These are phyloP conservation scores for Crassisporium funariophilum DNA, from an alignment of 768 basidiomycete species.

Conservation along the genomic window DNA sequence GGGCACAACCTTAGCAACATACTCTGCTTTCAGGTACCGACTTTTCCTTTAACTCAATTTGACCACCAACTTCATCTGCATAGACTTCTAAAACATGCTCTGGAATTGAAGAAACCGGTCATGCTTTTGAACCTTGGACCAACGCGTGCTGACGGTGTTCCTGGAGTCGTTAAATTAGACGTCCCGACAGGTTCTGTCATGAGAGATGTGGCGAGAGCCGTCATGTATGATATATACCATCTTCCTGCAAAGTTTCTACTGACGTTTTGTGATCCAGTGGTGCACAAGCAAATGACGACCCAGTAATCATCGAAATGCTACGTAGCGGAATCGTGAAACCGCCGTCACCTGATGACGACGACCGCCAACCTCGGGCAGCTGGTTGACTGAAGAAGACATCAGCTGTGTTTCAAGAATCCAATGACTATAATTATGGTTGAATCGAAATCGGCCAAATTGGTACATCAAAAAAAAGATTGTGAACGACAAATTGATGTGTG, in stretches of 20 bases:
- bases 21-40: constrained; percentile 89
- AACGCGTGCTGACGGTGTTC: constrained; percentile 74
- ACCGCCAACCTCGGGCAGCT: constrained; percentile 22
- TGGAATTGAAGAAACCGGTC: constrained; percentile 74
- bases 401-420: neutral
- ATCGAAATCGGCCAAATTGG: neutral
- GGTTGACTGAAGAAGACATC: constrained; percentile 15
- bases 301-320: constrained; percentile 52
- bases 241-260: no score
- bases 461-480: no score
- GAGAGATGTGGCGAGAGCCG: constrained; percentile 56
- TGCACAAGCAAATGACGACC: constrained; percentile 41
- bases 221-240: no score
- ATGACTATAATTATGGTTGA: neutral
- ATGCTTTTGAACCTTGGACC: constrained; percentile 88
- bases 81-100: constrained; percentile 80
- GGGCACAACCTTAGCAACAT: constrained; percentile 92
- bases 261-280: constrained; percentile 41
- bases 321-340: constrained; percentile 60
- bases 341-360: constrained; percentile 39
- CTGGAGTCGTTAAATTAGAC: constrained; percentile 79
- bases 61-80: neutral
- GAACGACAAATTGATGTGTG: no score
- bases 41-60: no score
- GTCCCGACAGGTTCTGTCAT: constrained; percentile 74